phyloP scores from a whole-genome alignment of 2,329 filamentous ascomycete genomes.

The Sporothrix pallida region DNA sequence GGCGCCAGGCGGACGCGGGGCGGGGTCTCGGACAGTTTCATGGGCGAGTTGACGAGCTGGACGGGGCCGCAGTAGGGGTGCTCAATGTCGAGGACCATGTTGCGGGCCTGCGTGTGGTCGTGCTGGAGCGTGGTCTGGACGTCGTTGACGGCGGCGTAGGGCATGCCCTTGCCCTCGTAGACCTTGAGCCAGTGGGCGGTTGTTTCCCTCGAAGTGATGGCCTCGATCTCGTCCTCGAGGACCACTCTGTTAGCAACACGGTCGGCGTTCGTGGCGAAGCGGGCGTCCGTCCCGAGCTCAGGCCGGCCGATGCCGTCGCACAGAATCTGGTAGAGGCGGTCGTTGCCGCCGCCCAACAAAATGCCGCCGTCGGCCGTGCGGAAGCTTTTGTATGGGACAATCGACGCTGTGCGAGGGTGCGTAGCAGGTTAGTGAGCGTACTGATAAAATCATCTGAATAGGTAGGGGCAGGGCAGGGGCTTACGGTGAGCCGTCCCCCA shows the following conservation, averaged over 20 bases:
- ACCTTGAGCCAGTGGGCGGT: conserved; percentile 87
- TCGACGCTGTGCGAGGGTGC: conserved; percentile 69
- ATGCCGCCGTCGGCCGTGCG: conserved; percentile 73
- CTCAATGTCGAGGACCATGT: conserved; percentile 88
- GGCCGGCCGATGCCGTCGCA: conserved; percentile 64
- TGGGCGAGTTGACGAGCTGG: conserved; percentile 89
- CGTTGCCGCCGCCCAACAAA: conserved; percentile 74
- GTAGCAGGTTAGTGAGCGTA: conserved; percentile 24
- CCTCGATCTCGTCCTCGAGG: conserved; percentile 80
- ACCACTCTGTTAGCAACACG: conserved; percentile 74
- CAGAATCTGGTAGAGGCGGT: conserved; percentile 69
- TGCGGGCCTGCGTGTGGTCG: conserved; percentile 79
- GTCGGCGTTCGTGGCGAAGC: conserved; percentile 65
- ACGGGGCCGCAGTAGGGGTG: conserved; percentile 84
- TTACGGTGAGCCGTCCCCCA: conserved; percentile 97
- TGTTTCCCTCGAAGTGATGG: conserved; percentile 73
- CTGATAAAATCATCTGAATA: not conserved
- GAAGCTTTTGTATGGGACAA: conserved; percentile 92
- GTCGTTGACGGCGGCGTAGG: conserved; percentile 91
- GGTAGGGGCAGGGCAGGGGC: conserved; percentile 36
- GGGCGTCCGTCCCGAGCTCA: conserved; percentile 65
- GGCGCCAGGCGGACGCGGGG: conserved; percentile 79
- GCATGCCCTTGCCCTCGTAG: conserved; percentile 90
- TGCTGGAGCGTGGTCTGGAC: conserved; percentile 84
- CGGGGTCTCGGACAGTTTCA: conserved; percentile 87